phyloP scores from a whole-genome alignment of 345 rosid species.

The Raphanus raphanistrum region DNA sequence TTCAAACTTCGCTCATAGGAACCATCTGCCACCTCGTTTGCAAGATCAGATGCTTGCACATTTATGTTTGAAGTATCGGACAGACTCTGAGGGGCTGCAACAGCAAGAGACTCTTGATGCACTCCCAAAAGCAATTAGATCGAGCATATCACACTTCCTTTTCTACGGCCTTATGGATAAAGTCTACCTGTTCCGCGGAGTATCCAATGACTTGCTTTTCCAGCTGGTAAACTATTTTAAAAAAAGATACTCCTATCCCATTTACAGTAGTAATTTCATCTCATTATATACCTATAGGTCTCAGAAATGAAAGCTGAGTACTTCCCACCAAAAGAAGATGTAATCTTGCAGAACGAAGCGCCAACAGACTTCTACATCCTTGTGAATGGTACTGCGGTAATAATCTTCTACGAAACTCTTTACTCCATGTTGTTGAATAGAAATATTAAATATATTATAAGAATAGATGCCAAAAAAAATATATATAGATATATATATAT shows the following conservation, averaged over 20 bases:
- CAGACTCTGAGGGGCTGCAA: conserved; percentile 78
- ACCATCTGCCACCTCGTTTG: conserved; percentile 54
- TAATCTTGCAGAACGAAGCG: conserved; percentile 79
- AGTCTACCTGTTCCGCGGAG: conserved; percentile 66
- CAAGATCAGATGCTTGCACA: conserved; percentile 87
- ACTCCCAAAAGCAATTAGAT: conserved; percentile 77
- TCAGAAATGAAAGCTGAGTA: conserved; percentile 88
- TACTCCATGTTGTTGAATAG: not conserved
- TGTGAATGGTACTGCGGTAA: conserved; percentile 75
- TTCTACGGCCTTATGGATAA: conserved; percentile 65
- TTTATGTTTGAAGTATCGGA: conserved; percentile 66
- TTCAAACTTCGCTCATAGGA: conserved; percentile 64
- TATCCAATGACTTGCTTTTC: conserved; percentile 72
- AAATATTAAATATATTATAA: not conserved
- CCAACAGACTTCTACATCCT: conserved; percentile 80
- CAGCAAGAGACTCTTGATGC: conserved; percentile 75
- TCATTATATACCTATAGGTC: conserved; percentile 41
- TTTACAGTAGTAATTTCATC: not conserved
- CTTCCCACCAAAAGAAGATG: conserved; percentile 87
- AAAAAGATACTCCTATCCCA: conserved; percentile 10
- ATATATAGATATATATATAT: too few relatives aligned
- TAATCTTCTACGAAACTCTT: not conserved
- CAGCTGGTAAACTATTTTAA: conserved; percentile 53
- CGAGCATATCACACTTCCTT: conserved; percentile 70
- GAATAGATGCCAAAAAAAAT: not conserved